These are phyloP conservation scores for Zopfia rhizophila DNA, from an alignment of 2,329 filamentous ascomycete genomes.

Conservation along the genomic window DNA sequence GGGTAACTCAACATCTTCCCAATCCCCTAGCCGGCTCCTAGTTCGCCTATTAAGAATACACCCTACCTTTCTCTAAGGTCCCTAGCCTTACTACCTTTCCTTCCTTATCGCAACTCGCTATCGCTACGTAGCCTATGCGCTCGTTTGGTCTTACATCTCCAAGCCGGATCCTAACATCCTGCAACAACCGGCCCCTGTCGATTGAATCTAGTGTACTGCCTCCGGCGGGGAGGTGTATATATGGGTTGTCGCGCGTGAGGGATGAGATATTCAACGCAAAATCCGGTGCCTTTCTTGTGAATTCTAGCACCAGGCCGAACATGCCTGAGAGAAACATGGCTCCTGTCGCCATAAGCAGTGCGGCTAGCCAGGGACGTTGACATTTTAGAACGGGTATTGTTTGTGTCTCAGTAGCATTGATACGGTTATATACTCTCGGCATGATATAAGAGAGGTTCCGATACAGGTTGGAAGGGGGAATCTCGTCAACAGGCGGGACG, in stretches of 20 bases:
- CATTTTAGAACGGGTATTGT: conserved; percentile 10
- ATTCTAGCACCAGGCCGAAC: conserved; percentile 16
- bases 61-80: conserved; percentile 11
- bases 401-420: conserved; percentile 15
- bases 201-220: conserved; percentile 30
- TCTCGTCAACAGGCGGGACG: conserved; percentile 3
- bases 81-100: conserved; percentile 12
- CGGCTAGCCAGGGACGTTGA: conserved; percentile 15
- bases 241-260: conserved; percentile 34
- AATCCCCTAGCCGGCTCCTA: too few relatives aligned
- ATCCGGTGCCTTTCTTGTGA: conserved; percentile 15
- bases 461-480: background rate
- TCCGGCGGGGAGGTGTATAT: conserved; percentile 25
- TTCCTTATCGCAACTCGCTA: conserved; percentile 19
- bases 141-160: conserved; percentile 27
- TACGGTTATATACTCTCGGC: background rate
- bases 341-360: conserved; percentile 17
- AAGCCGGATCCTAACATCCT: conserved; percentile 29
- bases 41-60: conserved; percentile 14
- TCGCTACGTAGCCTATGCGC: conserved; percentile 27
- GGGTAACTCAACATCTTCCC: too few relatives aligned
- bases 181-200: conserved; percentile 25
- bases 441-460: too few relatives aligned
- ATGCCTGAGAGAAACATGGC: conserved; percentile 19
- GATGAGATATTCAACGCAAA: conserved; percentile 25